Evolutionary conservation across 2,329 filamentous ascomycete species (phyloP).

Genomic region (Pseudogymnoascus sp.): DNA sequence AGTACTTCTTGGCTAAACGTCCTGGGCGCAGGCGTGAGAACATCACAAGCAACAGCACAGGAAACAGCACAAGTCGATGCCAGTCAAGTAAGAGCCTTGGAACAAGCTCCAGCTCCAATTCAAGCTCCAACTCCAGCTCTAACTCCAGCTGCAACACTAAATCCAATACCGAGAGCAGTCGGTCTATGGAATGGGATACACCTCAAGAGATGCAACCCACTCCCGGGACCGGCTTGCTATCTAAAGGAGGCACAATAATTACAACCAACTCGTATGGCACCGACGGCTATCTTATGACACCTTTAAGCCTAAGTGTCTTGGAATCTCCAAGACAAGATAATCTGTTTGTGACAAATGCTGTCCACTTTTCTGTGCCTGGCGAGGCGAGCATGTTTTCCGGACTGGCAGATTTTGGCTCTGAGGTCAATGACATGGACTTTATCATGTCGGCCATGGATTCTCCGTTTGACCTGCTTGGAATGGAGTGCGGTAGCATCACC

Average conservation of each 20-base stretch:
- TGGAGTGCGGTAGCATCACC: not conserved
- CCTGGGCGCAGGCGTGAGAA: constrained; percentile 20
- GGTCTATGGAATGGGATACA: not conserved
- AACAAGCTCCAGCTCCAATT: too few species aligned
- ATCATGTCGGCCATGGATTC: not conserved
- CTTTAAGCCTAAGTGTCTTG: not conserved
- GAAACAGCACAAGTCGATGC: not conserved
- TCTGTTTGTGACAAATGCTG: not conserved
- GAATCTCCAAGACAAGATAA: not conserved
- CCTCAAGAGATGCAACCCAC: not conserved
- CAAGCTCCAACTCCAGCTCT: not conserved
- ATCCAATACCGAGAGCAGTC: not conserved
- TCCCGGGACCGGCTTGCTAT: not conserved
- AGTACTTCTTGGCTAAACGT: constrained; percentile 27
- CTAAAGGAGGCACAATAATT: not conserved
- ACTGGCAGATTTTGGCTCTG: not conserved
- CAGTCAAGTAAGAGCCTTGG: too few species aligned
- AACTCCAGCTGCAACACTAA: not conserved
- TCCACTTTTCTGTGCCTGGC: not conserved
- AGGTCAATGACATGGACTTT: not conserved
- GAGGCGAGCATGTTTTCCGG: not conserved
- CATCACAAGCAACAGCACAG: not conserved
- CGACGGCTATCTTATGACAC: not conserved
- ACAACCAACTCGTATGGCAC: not conserved
- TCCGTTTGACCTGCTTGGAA: not conserved